phyloP scores from a whole-genome alignment of 805 yeast species.

The Candida quercuum region DNA sequence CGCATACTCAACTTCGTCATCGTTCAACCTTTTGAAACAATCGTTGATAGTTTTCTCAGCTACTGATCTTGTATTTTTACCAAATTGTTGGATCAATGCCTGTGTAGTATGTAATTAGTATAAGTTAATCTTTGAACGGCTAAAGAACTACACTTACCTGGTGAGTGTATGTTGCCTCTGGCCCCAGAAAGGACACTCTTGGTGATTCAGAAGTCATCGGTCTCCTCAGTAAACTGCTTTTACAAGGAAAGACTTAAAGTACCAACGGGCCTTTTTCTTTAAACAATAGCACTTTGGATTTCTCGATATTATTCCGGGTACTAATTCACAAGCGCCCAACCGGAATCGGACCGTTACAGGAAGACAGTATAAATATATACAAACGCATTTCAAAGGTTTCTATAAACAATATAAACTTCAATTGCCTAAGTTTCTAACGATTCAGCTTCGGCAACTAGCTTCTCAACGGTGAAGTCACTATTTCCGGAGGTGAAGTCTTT shows the following conservation, averaged over 20 bases:
- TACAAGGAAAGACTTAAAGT: neutral
- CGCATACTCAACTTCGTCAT: slow-evolving; percentile 51
- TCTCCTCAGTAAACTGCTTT: neutral
- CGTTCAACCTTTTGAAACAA: slow-evolving; percentile 53
- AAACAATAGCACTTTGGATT: too few species aligned
- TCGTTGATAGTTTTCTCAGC: slow-evolving; percentile 23
- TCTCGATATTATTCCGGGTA: too few species aligned
- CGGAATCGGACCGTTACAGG: too few species aligned
- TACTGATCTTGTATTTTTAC: slow-evolving; percentile 18
- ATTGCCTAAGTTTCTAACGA: slow-evolving; percentile 44
- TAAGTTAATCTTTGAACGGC: neutral
- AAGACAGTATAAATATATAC: too few species aligned
- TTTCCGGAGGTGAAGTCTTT: slow-evolving; percentile 68
- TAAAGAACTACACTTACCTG: slow-evolving; percentile 40
- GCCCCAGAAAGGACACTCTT: slow-evolving; percentile 78
- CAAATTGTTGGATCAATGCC: slow-evolving; percentile 58
- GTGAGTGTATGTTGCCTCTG: slow-evolving; percentile 89
- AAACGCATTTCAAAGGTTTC: too few species aligned
- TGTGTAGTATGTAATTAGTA: slow-evolving; percentile 10
- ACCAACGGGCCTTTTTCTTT: neutral
- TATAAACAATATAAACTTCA: too few species aligned
- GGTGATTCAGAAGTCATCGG: neutral
- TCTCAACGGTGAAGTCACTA: slow-evolving; percentile 57
- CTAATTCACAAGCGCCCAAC: too few species aligned
- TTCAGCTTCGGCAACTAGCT: slow-evolving; percentile 67